Evolutionary conservation across 1,139 yeast genomes (phyloP).

Genomic region (Scheffersomyces cryptocercus): DNA sequence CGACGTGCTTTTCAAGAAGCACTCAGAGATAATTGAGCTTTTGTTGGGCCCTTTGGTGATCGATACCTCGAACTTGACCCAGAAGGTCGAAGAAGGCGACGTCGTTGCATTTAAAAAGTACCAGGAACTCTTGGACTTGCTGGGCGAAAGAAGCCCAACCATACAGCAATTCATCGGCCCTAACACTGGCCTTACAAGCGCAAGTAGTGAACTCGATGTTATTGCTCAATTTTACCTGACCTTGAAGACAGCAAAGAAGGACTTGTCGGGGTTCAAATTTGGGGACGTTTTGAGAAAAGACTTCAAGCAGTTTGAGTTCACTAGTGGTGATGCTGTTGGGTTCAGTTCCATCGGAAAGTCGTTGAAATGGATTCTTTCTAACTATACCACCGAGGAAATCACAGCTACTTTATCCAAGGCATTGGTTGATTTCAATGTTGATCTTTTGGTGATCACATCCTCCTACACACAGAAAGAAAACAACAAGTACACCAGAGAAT

Average conservation of each 20-base stretch:
- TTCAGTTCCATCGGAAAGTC: slow-evolving; percentile 76
- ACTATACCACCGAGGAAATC: slow-evolving; percentile 34
- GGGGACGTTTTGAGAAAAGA: slow-evolving; percentile 74
- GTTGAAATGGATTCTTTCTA: slow-evolving; percentile 52
- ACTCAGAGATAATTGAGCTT: slow-evolving; percentile 44
- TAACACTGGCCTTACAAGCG: background rate
- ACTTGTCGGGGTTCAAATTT: slow-evolving; percentile 59
- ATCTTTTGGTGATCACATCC: slow-evolving; percentile 62
- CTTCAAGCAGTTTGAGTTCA: slow-evolving; percentile 69
- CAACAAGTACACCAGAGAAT: slow-evolving; percentile 55
- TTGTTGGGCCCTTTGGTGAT: slow-evolving; percentile 68
- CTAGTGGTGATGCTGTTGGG: slow-evolving; percentile 52
- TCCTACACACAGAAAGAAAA: slow-evolving; percentile 49
- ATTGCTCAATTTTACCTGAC: slow-evolving; percentile 30
- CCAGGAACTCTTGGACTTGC: slow-evolving; percentile 16
- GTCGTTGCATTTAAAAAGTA: slow-evolving; percentile 41
- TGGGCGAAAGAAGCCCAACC: background rate
- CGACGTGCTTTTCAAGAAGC: slow-evolving; percentile 16
- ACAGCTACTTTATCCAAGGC: slow-evolving; percentile 36
- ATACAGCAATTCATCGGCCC: slow-evolving; percentile 1
- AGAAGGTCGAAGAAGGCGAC: slow-evolving; percentile 61
- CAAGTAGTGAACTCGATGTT: slow-evolving; percentile 1
- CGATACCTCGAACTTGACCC: slow-evolving; percentile 68
- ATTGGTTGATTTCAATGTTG: slow-evolving; percentile 43
- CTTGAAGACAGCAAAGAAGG: slow-evolving; percentile 58